phyloP scores from a whole-genome alignment of 306 rosid species.

The Nissolia schottii region DNA sequence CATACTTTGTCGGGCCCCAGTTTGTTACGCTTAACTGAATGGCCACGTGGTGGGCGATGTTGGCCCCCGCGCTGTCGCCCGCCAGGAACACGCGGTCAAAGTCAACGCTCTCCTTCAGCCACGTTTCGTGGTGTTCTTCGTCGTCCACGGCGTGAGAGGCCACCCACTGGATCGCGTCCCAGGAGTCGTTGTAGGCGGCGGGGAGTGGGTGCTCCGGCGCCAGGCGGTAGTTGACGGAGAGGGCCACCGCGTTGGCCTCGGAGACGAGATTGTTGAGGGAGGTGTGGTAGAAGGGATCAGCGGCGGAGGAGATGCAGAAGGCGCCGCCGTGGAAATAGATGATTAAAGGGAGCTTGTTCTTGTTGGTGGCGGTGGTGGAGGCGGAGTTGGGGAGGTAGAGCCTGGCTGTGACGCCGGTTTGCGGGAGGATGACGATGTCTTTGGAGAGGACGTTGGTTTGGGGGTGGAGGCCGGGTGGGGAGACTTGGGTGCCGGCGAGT shows the following conservation, averaged over 20 bases:
- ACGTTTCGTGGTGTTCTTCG: conserved; percentile 27
- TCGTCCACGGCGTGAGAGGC: conserved; percentile 22
- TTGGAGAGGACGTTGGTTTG: conserved; percentile 63
- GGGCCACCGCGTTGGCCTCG: conserved; percentile 43
- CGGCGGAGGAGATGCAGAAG: conserved; percentile 52
- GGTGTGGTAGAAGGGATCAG: conserved; percentile 70
- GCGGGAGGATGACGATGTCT: conserved; percentile 51
- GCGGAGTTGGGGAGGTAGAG: conserved; percentile 42
- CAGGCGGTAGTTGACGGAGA: conserved; percentile 63
- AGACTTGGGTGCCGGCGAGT: conserved; percentile 49
- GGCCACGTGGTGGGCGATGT: conserved; percentile 61
- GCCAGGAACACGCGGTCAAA: conserved; percentile 47
- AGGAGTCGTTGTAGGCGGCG: conserved; percentile 58
- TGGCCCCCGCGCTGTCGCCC: conserved; percentile 90
- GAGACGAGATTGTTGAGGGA: conserved; percentile 58
- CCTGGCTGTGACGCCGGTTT: conserved; percentile 60
- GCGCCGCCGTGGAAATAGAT: conserved; percentile 87
- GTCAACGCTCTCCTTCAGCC: conserved; percentile 53
- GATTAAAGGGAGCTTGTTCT: conserved; percentile 47
- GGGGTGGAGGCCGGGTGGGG: conserved; percentile 48
- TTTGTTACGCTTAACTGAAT: conserved; percentile 9
- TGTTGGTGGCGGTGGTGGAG: background rate
- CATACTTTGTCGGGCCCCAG: background rate
- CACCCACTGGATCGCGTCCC: conserved; percentile 67
- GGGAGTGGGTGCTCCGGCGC: conserved; percentile 87